phyloP scores from a whole-genome alignment of 1,139 yeast species.

The Kazachstania sp. region DNA sequence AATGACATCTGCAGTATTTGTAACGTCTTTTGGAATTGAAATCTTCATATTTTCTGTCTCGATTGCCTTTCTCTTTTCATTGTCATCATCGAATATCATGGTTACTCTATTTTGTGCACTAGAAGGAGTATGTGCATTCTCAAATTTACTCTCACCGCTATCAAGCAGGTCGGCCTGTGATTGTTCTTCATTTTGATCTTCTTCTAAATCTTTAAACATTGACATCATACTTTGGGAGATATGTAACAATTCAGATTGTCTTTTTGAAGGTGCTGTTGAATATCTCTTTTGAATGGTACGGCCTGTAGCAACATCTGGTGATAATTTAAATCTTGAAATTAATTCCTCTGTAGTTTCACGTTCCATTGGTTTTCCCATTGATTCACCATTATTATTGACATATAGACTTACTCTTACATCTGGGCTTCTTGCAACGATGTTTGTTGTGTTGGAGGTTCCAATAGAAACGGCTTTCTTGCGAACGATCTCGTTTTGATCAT shows the following conservation, averaged over 20 bases:
- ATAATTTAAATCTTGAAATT: constrained; percentile 25
- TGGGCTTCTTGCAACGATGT: constrained; percentile 25
- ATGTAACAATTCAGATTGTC: constrained; percentile 9
- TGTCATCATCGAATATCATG: constrained; percentile 5
- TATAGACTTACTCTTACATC: constrained; percentile 29
- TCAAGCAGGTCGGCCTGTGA: constrained; percentile 9
- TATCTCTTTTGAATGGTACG: constrained; percentile 18
- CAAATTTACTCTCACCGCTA: neutral
- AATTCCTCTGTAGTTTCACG: constrained; percentile 31
- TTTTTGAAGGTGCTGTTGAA: constrained; percentile 13
- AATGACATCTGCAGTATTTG: neutral
- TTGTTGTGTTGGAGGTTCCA: constrained; percentile 27
- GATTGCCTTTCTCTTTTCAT: neutral
- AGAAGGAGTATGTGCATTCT: neutral
- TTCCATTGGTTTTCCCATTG: constrained; percentile 12
- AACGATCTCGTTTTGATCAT: constrained; percentile 17
- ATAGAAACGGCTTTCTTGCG: constrained; percentile 29
- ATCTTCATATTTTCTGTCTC: neutral
- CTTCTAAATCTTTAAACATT: constrained; percentile 31
- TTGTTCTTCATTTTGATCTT: constrained; percentile 14
- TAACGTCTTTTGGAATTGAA: neutral
- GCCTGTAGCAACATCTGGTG: constrained; percentile 20
- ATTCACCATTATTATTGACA: constrained; percentile 16
- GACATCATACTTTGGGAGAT: constrained; percentile 22
- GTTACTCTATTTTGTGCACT: constrained; percentile 3